Base-by-base conservation (phyloP, 2,329 filamentous ascomycete species). In the Tolypocladium paradoxum region DNA sequence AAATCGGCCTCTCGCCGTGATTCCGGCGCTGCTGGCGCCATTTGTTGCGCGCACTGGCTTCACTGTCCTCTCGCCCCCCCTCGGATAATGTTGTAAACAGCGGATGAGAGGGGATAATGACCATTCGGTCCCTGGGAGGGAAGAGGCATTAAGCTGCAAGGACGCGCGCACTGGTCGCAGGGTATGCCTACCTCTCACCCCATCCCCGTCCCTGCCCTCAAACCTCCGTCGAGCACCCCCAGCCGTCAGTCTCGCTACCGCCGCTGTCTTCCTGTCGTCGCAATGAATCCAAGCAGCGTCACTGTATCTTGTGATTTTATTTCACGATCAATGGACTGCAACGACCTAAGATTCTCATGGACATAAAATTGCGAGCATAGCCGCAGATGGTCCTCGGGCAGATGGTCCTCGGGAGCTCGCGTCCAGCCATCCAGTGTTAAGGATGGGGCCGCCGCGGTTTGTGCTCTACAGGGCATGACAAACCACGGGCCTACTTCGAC, bases 41-140 rank as follows among this genome's bases (percentile, higher is more conserved):
- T 53, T 50, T 37, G 35, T 40, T 38, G 50, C 48, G 45, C 54
- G 36, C 48, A n/a, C 34, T 22, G 45, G 50, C 46, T 57, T 57
- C 56, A 55, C 55, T 57, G 22, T 22, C 48, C n/a, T 38, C 52
- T 56, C 58, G 48, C 61, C 63, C 56, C 48, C 60, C 58, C 56
- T 55, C 61, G 56, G 62, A 64, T 59, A 56, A 66, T 65, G 54
- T 57, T 65, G 66, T 69, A 69, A 69, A 67, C 63, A 61, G 59
- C 65, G 57, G 59, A 57, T 60, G 57, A 63, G 60, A 58, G 55
- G 56, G 54, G 53, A 53, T 52, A 43, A 58, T 58, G 51, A 56
- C 52, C 49, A 52, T 50, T 49, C 54, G 46, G 52, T 53, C 49
- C 52, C 53, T 53, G 53, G 54, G 50, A 52, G 47, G 57, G 52